Evolutionary conservation across 208 protist species (phyloP).

Genomic region (Hexamita inflata): DNA sequence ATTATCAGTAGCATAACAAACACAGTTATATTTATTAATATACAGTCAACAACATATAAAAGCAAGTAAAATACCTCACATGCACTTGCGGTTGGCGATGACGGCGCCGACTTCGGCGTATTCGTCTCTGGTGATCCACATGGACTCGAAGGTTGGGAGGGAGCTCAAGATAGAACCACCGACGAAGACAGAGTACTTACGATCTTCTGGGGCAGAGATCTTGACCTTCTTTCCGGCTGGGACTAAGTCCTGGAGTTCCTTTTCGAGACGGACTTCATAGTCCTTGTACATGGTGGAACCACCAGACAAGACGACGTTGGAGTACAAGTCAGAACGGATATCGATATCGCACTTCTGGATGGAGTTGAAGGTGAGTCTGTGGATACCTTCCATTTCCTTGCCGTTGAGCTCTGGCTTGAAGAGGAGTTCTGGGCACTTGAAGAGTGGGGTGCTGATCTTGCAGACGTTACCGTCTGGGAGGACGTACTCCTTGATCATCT

Average conservation of each 20-base stretch:
- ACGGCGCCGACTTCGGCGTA: constrained; percentile 84
- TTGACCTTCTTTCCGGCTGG: constrained; percentile 53
- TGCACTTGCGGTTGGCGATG: constrained; percentile 93
- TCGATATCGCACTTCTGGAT: constrained; percentile 79
- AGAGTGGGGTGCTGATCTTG: constrained; percentile 57
- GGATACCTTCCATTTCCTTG: constrained; percentile 71
- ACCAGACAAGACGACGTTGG: constrained; percentile 71
- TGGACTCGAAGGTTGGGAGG: constrained; percentile 79
- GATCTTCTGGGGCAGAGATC: constrained; percentile 61
- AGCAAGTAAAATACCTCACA: no score
- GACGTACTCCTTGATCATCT: constrained; percentile 50
- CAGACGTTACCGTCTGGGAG: constrained; percentile 61
- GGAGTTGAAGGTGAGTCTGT: constrained; percentile 79
- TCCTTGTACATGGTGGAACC: constrained; percentile 67
- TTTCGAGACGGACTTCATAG: constrained; percentile 58
- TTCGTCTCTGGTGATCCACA: constrained; percentile 93
- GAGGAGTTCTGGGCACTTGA: constrained; percentile 74
- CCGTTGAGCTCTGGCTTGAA: constrained; percentile 79
- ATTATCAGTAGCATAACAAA: no score
- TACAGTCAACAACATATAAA: no score
- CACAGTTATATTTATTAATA: no score
- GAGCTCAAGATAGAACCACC: constrained; percentile 89
- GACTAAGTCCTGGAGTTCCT: constrained; percentile 64
- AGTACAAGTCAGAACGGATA: constrained; percentile 58
- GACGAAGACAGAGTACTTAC: constrained; percentile 87